phyloP scores from a whole-genome alignment of 208 protist species.

The Crithidia sp. region DNA sequence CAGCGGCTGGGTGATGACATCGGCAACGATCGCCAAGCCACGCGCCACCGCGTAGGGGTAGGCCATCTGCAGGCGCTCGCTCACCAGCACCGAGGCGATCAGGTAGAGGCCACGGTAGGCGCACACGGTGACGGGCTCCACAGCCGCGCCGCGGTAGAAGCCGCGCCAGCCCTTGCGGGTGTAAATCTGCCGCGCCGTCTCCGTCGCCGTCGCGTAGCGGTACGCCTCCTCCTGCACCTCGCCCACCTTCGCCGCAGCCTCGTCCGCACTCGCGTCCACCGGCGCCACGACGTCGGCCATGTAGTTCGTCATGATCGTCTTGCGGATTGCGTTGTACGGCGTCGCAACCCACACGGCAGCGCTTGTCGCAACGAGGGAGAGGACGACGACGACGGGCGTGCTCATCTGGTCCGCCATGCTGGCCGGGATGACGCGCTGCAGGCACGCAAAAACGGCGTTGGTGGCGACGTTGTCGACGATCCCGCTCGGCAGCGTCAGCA shows the following conservation, averaged over 20 bases:
- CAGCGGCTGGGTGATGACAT: conserved; percentile 72
- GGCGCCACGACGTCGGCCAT: conserved; percentile 72
- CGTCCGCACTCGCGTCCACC: not conserved
- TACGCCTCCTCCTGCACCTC: conserved; percentile 47
- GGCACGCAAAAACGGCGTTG: conserved; percentile 44
- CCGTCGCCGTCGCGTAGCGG: conserved; percentile 62
- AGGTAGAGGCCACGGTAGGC: conserved; percentile 73
- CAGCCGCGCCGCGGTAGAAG: conserved; percentile 66
- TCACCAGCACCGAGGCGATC: conserved; percentile 37
- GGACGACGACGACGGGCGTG: conserved; percentile 39
- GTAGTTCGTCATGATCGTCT: conserved; percentile 84
- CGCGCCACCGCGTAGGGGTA: conserved; percentile 67
- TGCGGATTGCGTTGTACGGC: conserved; percentile 70
- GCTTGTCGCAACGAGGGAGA: conserved; percentile 59
- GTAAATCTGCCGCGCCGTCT: conserved; percentile 59
- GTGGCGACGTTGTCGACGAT: conserved; percentile 63
- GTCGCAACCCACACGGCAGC: conserved; percentile 68
- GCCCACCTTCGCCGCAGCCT: not conserved
- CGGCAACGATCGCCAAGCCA: conserved; percentile 59
- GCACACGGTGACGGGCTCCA: conserved; percentile 71
- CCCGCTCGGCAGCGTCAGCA: conserved; percentile 58
- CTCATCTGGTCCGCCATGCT: conserved; percentile 45
- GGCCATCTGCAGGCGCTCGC: conserved; percentile 35
- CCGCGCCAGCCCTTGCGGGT: conserved; percentile 59
- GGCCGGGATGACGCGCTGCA: conserved; percentile 55